Base-by-base conservation (phyloP, 139 green algal genomes). In the Gonium pectorale region DNA sequence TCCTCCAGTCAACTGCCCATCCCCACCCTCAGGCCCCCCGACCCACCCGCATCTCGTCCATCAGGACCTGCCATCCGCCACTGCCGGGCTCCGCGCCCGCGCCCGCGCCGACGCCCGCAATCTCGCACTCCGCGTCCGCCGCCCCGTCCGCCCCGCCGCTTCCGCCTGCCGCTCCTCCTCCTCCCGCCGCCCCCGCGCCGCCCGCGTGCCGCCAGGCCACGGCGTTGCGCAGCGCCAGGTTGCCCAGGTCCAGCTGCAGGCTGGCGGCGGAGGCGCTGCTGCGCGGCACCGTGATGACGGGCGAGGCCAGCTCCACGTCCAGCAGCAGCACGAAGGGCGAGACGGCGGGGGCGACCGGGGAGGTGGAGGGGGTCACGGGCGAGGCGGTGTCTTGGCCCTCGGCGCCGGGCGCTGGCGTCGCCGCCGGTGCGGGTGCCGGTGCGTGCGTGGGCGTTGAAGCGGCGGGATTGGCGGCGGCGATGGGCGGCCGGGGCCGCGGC, bases 241-340 rank as follows among this genome's bases (percentile, higher is more conserved):
- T 75, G 17, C 96, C 96, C 66, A 98, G 90, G 68, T 98, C 95
- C 9, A 95, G 72, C 79, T 96, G 91, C 60, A 98, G 54, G 38
- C 68, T 84, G 7, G 86, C 59, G 0, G 29, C 56, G 52, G 35
- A 69, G 71, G 15, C 67, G 68, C 81, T 93, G 74, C 63, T 88
- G 17, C 87, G 81, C 0, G 96, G 96, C 92, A 98, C 90, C 24
- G 85, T 84, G 60, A 98, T 95, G 78, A 97, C 79, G 8, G 96
- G 96, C 2, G 94, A 93, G 9, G 92, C 89, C 68, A 95, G 86
- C 0, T 87, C 49, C 24, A 98, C 89, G 69, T 98, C 93, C 69
- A 98, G 71, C 71, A 95, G 84, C 60, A 98, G 73, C 22, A 94
- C 72, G 44, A 94, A 81, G 43, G 44, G 11, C 13, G 49, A 17